These are phyloP conservation scores for Veloboletus limbatus DNA, from an alignment of 1,284 basidiomycete genomes.

Conservation along the genomic window DNA sequence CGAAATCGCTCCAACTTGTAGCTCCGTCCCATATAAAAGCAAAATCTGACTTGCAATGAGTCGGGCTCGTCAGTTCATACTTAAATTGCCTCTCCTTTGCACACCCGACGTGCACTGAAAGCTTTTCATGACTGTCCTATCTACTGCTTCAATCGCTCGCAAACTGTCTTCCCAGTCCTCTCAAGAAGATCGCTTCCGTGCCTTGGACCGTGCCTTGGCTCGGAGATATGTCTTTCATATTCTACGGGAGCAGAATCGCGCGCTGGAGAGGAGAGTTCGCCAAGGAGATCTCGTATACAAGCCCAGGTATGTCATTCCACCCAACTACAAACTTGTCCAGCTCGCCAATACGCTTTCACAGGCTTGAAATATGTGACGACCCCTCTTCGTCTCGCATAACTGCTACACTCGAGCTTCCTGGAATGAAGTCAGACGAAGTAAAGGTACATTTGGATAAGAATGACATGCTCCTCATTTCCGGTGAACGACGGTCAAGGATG, in stretches of 20 bases:
- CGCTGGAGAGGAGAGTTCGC: conserved; percentile 25
- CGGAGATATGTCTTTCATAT: conserved; percentile 30
- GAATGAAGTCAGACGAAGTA: conserved; percentile 34
- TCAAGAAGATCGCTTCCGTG: conserved; percentile 32
- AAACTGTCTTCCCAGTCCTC: conserved; percentile 27
- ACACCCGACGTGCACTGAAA: neutral
- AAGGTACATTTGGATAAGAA: conserved; percentile 26
- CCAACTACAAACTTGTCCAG: neutral
- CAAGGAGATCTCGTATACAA: conserved; percentile 34
- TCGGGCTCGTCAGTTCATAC: neutral
- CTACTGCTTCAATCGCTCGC: conserved; percentile 16
- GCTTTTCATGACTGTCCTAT: conserved; percentile 24
- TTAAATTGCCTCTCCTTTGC: neutral
- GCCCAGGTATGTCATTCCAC: conserved; percentile 30
- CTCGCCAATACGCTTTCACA: conserved; percentile 15
- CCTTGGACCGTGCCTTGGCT: conserved; percentile 33
- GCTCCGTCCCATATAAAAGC: neutral
- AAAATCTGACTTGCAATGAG: neutral
- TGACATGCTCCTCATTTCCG: conserved; percentile 27
- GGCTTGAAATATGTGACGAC: conserved; percentile 33
- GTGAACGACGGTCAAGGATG: conserved; percentile 20
- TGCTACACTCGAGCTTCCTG: conserved; percentile 32
- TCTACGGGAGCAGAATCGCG: conserved; percentile 23
- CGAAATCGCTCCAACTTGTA: too few relatives aligned
- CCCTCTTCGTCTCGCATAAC: conserved; percentile 30